Evolutionary conservation across 2,329 filamentous ascomycete genomes (phyloP), one percentile per base, ranked within the genome.

Genomic region (Laburnicola sp.): DNA sequence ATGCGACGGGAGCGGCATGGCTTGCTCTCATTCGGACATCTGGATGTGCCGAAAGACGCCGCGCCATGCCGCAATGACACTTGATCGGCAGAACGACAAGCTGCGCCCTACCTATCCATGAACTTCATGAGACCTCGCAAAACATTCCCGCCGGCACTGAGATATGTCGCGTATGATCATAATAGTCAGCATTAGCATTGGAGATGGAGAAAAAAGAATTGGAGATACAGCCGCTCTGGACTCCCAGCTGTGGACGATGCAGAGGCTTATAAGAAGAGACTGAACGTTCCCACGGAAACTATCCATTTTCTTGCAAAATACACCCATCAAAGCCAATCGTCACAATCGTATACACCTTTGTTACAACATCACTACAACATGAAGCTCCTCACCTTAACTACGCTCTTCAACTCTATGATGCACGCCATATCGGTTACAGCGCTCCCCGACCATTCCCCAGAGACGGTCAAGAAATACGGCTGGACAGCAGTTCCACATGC

Each of bases 401-500:
- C 8, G 8, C 4, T 45, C 9, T 6, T n/a, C 43, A n/a, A 16
- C 16, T 16, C 16, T 16, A 16, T 16, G 16, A 16, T 16, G 16
- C 16, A 16, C 16, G 16, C 16, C 16, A 16, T 16, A 16, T 16
- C 16, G 16, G 16, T 16, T 16, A 16, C 16, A 16, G 16, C 16
- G 16, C 16, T 16, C 16, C 16, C 16, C 16, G 32, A 37, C n/a
- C 23, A 28, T 6, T 37, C 43, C 25, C 25, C 28, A 2, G 23
- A 37, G 23, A 37, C 34, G 6, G 9, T 48, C 6, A 22, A 39
- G 22, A 36, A 23, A 8, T 42, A 66, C 43, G 68, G 68, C n/a
- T 72, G 65, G 66, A 49, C 59, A 10, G 60, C 66, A 21, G 63
- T 70, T 27, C 64, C 68, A 9, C 61, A 61, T 35, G 57, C 57